phyloP scores from a whole-genome alignment of 2,329 filamentous ascomycete species.

The Rhinocladiella mackenziei region DNA sequence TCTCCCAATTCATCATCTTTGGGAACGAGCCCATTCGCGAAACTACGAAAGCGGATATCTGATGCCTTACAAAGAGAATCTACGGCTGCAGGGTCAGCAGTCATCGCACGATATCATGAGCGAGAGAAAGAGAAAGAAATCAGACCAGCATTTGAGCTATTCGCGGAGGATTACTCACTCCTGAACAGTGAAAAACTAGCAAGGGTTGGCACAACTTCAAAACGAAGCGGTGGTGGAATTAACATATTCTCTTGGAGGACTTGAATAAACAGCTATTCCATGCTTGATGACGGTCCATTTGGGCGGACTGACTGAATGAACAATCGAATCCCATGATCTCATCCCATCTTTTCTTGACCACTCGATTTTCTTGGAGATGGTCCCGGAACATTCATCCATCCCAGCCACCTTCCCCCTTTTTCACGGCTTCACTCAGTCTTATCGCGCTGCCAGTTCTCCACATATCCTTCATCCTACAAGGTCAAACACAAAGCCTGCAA shows the following conservation, averaged over 20 bases:
- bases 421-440: not conserved
- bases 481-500: slow-evolving; percentile 26
- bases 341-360: no score
- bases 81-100: no score
- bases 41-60: no score
- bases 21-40: no score
- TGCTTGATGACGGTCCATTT: not conserved
- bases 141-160: slow-evolving; percentile 4
- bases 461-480: not conserved
- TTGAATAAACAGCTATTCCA: no score
- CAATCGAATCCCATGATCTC: slow-evolving; percentile 2
- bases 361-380: no score
- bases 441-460: not conserved
- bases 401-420: not conserved
- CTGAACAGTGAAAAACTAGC: not conserved
- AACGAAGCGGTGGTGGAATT: not conserved
- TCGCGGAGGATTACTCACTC: slow-evolving; percentile 4
- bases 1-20: no score
- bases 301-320: not conserved
- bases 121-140: no score
- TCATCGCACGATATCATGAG: no score
- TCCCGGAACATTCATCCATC: no score
- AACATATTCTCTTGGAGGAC: slow-evolving; percentile 9
- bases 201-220: no score
- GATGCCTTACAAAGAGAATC: no score